Conservation (phyloP, 2,329 filamentous ascomycete species). For the Sclerotiophoma versabilis region DNA sequence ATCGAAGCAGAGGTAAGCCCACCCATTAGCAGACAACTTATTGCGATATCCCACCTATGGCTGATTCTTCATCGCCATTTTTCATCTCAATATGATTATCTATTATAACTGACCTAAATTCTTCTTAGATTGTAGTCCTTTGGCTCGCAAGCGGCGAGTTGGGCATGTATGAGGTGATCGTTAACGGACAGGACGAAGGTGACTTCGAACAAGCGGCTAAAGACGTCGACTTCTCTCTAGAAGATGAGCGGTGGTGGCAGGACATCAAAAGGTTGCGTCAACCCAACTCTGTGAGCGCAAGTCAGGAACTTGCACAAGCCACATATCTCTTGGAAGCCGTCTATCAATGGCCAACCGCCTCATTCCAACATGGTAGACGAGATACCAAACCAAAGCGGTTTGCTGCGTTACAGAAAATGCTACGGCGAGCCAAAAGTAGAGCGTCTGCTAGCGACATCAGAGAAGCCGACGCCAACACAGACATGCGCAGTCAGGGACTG, state of each 20-base stretch:
- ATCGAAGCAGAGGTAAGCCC: slow-evolving; percentile 71
- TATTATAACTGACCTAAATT: not conserved
- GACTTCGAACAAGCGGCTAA: slow-evolving; percentile 63
- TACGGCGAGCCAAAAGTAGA: slow-evolving; percentile 65
- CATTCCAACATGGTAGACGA: slow-evolving; percentile 59
- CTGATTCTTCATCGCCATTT: too few relatives aligned
- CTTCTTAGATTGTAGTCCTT: slow-evolving; percentile 68
- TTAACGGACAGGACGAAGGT: slow-evolving; percentile 69
- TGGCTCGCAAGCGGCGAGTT: slow-evolving; percentile 79
- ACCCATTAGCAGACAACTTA: not conserved
- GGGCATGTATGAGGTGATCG: slow-evolving; percentile 74
- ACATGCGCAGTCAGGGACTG: slow-evolving; percentile 78
- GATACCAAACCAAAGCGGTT: slow-evolving; percentile 57
- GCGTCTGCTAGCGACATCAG: slow-evolving; percentile 57
- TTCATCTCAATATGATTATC: too few relatives aligned
- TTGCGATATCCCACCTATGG: not conserved
- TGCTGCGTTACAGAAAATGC: slow-evolving; percentile 67
- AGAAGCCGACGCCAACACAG: slow-evolving; percentile 69
- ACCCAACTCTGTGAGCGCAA: slow-evolving; percentile 45
- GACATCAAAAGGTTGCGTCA: slow-evolving; percentile 66
- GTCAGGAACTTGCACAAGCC: slow-evolving; percentile 56
- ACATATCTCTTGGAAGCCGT: slow-evolving; percentile 53
- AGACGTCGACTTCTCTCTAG: slow-evolving; percentile 70
- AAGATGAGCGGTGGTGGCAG: slow-evolving; percentile 82
- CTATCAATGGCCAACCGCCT: slow-evolving; percentile 60